Base-by-base conservation (phyloP, 2,329 filamentous ascomycete species). In the Penicillium sp. region DNA sequence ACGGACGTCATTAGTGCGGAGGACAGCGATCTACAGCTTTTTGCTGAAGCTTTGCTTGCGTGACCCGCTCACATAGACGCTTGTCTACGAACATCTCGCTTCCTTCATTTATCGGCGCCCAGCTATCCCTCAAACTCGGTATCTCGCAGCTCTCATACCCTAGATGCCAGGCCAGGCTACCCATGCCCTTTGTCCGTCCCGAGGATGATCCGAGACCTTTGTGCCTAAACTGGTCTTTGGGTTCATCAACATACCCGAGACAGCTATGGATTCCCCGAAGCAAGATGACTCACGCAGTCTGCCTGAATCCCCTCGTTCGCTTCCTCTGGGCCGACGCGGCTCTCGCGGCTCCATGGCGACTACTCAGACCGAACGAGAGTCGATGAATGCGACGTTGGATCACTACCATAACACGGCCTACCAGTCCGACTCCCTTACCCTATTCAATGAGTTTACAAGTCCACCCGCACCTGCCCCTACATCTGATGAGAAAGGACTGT, bases 351-450 rank as follows among this genome's bases (percentile, higher is more conserved):
- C 85, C 22, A 59, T 80, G 14, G 75, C 55, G 4, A 54, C 77
- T 22, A 74, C 79, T 2, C 80, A 82, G 45, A 75, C 84, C 39
- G 88, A 92, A 70, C 88, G 85, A 68, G 88, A 91, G 58, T 87
- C 89, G 53, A 80, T 93, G 36, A 85, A 89, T 32, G 84, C 90
- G 58, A 84, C 88, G 16, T 84, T 97, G 56, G 89, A 96, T 73
- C 87, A 90, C 65, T 96, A 97, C 62, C 93, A 97, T 73, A 91
- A 81, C 47, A 87, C 89, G 5, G 92, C 92, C n/a, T 95, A 89
- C 67, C 89, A 90, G 69, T 89, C 89, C 32, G 88, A 89, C 58
- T 84, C 86, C 32, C 80, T 97, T 45, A 97, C 93, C 2, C 95
- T 92, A 8, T 97, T 97, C 75, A 95, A 95, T 74, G 92, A 97